Percentiles rank a stretch among this genome's conserved stretches.
Evolutionary conservation across 805 yeast genomes (phyloP).

Genomic region (Wickerhamiella kurtzmanii): DNA sequence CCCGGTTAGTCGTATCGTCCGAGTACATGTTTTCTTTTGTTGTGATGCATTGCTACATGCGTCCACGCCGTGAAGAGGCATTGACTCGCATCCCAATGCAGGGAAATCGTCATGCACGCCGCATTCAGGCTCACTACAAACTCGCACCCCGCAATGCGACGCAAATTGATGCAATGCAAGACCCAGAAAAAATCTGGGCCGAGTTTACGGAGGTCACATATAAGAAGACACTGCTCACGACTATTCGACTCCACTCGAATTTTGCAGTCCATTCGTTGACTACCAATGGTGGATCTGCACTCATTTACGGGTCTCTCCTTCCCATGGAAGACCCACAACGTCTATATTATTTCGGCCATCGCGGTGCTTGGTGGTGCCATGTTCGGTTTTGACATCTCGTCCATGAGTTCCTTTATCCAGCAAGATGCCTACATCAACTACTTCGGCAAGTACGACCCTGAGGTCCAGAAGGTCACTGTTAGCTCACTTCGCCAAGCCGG

Average conservation of each 20-base stretch:
- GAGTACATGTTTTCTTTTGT: too few relatives aligned
- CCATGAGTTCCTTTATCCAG: slow-evolving; percentile 56
- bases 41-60: too few relatives aligned
- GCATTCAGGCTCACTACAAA: not conserved
- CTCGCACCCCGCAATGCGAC: not conserved
- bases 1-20: too few relatives aligned
- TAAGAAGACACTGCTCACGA: too few relatives aligned
- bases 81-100: not conserved
- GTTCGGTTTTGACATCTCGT: slow-evolving; percentile 69
- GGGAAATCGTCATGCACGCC: not conserved
- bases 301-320: not conserved
- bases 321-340: slow-evolving; percentile 36
- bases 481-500: slow-evolving; percentile 41
- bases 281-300: not conserved
- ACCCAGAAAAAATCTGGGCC: not conserved
- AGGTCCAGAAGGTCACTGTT: slow-evolving; percentile 10
- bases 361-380: slow-evolving; percentile 58
- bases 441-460: slow-evolving; percentile 29
- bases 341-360: slow-evolving; percentile 40
- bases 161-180: not conserved
- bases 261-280: not conserved
- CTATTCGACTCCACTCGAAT: too few relatives aligned
- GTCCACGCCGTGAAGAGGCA: too few relatives aligned
- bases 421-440: slow-evolving; percentile 35
- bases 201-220: too few relatives aligned